A percentile compares a stretch with the other conserved stretches of the same genome.
phyloP scores from a whole-genome alignment of 208 protist species.

The Leishmania tarentolae region DNA sequence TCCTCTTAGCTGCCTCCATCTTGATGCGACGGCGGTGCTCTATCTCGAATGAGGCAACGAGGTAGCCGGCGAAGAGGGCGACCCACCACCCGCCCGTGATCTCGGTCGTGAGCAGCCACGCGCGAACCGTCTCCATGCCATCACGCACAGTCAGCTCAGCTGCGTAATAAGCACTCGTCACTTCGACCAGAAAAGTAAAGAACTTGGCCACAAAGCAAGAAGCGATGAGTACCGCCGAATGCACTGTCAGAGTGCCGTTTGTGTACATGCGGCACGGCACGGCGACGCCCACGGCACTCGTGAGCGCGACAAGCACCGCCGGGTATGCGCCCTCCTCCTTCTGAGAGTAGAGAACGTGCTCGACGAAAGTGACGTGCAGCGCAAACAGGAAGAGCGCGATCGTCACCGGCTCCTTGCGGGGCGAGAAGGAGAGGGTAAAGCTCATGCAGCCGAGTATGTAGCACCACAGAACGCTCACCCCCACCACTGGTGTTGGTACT shows the following conservation, averaged over 20 bases:
- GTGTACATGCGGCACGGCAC: conserved; percentile 61
- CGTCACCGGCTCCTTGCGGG: conserved; percentile 48
- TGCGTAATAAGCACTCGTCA: conserved; percentile 73
- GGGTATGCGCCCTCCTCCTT: conserved; percentile 81
- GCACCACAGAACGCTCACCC: conserved; percentile 68
- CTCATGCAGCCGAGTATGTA: conserved; percentile 83
- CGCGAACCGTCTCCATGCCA: conserved; percentile 1
- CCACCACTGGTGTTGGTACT: conserved; percentile 66
- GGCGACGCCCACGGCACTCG: conserved; percentile 59
- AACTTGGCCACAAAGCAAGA: conserved; percentile 81
- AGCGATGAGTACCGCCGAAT: conserved; percentile 55
- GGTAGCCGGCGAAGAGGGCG: conserved; percentile 50
- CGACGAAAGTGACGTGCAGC: conserved; percentile 71
- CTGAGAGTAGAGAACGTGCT: conserved; percentile 89
- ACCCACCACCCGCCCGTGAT: conserved; percentile 60
- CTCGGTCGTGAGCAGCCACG: conserved; percentile 28
- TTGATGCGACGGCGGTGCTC: conserved; percentile 41
- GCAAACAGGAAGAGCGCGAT: conserved; percentile 70
- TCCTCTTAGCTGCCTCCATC: conserved; percentile 28
- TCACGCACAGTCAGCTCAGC: conserved; percentile 35
- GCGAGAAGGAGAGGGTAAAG: conserved; percentile 76
- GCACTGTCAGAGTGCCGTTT: conserved; percentile 56
- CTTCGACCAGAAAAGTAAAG: conserved; percentile 76
- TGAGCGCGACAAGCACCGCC: conserved; percentile 66
- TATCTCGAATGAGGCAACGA: conserved; percentile 61